These are phyloP conservation scores for Chrysosporium queenslandicum DNA, from an alignment of 2,329 filamentous ascomycete genomes.

Conservation along the genomic window DNA sequence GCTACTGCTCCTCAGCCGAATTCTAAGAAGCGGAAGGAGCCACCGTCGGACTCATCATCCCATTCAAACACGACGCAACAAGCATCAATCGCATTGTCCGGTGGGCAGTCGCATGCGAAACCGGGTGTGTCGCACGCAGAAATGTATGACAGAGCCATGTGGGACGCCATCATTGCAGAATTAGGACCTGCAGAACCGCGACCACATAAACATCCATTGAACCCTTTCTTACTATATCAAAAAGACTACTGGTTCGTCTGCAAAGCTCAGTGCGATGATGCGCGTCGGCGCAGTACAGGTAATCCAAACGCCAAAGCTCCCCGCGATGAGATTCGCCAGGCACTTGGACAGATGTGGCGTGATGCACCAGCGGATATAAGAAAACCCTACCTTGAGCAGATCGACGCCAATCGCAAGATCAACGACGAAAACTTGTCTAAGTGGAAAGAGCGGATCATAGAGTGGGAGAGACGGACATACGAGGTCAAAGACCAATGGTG, in stretches of 20 bases:
- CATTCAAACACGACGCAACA: not conserved
- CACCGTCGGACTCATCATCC: not conserved
- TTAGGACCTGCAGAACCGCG: slow-evolving; percentile 67
- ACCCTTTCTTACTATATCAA: slow-evolving; percentile 83
- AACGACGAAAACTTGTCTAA: slow-evolving; percentile 54
- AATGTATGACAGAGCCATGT: slow-evolving; percentile 49
- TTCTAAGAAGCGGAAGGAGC: slow-evolving; percentile 23
- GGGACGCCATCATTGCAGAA: slow-evolving; percentile 45
- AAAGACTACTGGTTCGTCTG: slow-evolving; percentile 58
- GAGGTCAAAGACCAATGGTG: slow-evolving; percentile 36
- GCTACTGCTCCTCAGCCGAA: slow-evolving; percentile 19
- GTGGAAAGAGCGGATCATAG: slow-evolving; percentile 61
- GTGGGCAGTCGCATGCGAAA: not conserved
- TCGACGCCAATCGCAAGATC: slow-evolving; percentile 57
- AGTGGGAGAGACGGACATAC: slow-evolving; percentile 35
- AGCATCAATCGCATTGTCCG: not conserved
- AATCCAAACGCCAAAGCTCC: slow-evolving; percentile 58
- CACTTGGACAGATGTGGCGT: slow-evolving; percentile 86
- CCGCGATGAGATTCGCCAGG: slow-evolving; percentile 66
- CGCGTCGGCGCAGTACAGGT: slow-evolving; percentile 53
- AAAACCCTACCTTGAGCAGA: slow-evolving; percentile 66
- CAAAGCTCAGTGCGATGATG: slow-evolving; percentile 58
- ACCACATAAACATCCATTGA: slow-evolving; percentile 64
- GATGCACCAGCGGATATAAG: slow-evolving; percentile 60
- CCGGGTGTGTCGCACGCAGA: slow-evolving; percentile 30